Conservation (phyloP, 148 eudicot genomes). For the Fagopyrum tataricum region DNA sequence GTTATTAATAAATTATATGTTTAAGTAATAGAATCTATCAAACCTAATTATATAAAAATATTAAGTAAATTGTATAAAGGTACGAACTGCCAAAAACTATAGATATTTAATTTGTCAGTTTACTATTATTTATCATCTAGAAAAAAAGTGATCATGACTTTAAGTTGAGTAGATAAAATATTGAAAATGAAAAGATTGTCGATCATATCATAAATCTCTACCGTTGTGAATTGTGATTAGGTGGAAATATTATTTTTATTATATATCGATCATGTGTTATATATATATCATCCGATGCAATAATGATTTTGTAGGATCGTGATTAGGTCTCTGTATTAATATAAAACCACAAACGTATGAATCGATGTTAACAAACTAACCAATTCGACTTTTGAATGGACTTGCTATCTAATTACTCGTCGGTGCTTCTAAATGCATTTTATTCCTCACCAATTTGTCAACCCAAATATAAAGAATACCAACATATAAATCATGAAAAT, state of each 20-base stretch:
- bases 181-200: no score
- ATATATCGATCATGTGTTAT: neutral
- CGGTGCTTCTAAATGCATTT: conserved; percentile 6
- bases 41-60: no score
- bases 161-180: no score
- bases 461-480: neutral
- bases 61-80: no score
- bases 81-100: no score
- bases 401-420: neutral
- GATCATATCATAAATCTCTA: neutral
- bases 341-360: neutral
- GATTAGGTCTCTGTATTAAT: neutral
- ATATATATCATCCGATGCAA: neutral
- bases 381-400: neutral
- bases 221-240: no score
- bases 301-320: neutral
- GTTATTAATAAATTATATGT: no score
- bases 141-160: no score
- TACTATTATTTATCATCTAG: no score
- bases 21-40: no score
- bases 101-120: no score
- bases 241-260: neutral
- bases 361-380: neutral
- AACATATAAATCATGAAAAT: neutral
- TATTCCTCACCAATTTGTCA: neutral